Base-by-base conservation (phyloP, 176 grass and related monocot genomes). In the Bromus sterilis region DNA sequence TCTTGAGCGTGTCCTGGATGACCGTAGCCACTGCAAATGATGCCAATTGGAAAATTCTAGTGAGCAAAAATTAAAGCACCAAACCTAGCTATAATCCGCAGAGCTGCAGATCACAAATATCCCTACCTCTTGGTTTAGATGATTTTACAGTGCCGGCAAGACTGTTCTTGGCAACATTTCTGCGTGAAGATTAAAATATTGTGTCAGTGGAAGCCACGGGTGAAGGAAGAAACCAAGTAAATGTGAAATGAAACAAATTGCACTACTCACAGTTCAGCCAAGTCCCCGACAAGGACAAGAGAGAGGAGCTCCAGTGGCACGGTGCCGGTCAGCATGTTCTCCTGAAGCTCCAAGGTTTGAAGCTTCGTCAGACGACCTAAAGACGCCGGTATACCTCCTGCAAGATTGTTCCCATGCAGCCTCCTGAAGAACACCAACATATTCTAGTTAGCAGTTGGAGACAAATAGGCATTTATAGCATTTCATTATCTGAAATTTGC, bases 101-200 rank as follows among this genome's bases (percentile, higher is more conserved):
- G 34, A 87, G 25, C 25, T 33, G 16, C 20, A 39, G 26, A 61
- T 23, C 6, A 21, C 6, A 51, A 51, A 51, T 3, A 21, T 51
- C 23, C 15, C 30, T 71, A 89, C 87, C 82, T 89, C 82, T 89
- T 6, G 62, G 48, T 16, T n/a, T 16, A 43, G 71, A 35, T 71
- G 82, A 89, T 70, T 55, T 62, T 6, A 63, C 71, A 36, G 82
- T 89, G n/a, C 87, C 87, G 0, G 7, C 15, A 62, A 89, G 11
- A 59, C 77, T 26, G 63, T 89, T 89, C 18, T 61, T 28, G 11
- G 41, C 83, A 64, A 89, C 79, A 63, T 89, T 89, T 81, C 87
- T 89, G 82, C 24, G 32, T 21, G 6, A 9, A 85, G 4, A 64
- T 11, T 29, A 29, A 12, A 44, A 33, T 32, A 9, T 46, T 62